Base-by-base conservation (phyloP, 495 filamentous ascomycete genomes). In the Penicillium mononematosum region DNA sequence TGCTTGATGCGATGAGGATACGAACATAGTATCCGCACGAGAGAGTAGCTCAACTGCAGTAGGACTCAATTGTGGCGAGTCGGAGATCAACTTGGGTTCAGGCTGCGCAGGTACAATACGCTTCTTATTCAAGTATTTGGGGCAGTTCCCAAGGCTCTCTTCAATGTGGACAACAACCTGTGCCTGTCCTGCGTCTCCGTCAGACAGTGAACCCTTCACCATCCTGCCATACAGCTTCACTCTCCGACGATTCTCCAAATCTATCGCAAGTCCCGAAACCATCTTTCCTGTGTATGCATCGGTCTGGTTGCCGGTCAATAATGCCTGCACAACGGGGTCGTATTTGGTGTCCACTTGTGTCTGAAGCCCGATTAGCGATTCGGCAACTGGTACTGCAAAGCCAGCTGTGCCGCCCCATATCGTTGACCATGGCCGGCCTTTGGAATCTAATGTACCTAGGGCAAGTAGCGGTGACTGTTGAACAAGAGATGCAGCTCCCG, bases 111-210 rank as follows among this genome's bases (percentile, higher is more conserved):
- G 79, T 5, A 75, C 51, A 41, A 92, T 83, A 24, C 76, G 75
- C 65, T 88, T 90, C 58, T 81, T 81, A 71, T 91, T 92, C 20
- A 94, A 59, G 59, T 95, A 93, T 72, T 93, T 95, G 0, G 90
- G 90, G 64, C 89, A 93, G 58, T 92, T 92, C 12, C 80, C 86
- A 32, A 94, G 64, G 66, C 81, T 86, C 61, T 87, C 86, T 53
- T 88, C 80, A 54, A 92, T 82, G 34, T 78, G 75, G 25, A 90
- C 75, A 5, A 82, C 81, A 14, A 92, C 56, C 61, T 91, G 86
- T n/a, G 85, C 71, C 49, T 88, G 77, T 44, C 60, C 65, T 22
- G 58, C 27, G 4, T 50, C 62, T 20, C 39, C 61, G 5, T 58
- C 61, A n/a, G 57, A 54, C 12, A 86, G 59, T 0, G 79, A 78